These are phyloP conservation scores for Acrocalymma vagum DNA, from an alignment of 2,329 filamentous ascomycete genomes.

Conservation along the genomic window DNA sequence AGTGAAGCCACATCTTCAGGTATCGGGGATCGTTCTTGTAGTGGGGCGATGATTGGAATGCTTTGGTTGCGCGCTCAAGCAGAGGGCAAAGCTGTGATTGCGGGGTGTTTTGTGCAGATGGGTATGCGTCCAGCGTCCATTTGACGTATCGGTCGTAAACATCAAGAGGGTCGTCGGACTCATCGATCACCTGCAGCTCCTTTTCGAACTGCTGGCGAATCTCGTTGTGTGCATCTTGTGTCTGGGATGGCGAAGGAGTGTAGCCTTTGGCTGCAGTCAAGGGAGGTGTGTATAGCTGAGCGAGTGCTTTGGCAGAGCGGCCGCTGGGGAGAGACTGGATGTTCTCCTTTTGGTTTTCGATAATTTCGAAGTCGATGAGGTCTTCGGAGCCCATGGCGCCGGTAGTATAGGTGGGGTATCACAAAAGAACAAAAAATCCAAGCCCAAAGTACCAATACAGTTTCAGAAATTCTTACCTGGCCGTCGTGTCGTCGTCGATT, in stretches of 20 bases:
- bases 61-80: slow-evolving; percentile 90
- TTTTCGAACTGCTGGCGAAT: slow-evolving; percentile 86
- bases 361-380: slow-evolving; percentile 79
- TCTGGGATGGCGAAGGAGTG: slow-evolving; percentile 69
- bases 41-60: slow-evolving; percentile 83
- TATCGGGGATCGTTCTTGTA: slow-evolving; percentile 97
- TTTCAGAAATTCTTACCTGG: slow-evolving; percentile 20
- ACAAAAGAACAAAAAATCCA: slow-evolving; percentile 29
- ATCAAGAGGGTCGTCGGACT: slow-evolving; percentile 94
- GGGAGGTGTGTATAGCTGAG: slow-evolving; percentile 77
- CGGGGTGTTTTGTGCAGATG: slow-evolving; percentile 88
- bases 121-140: slow-evolving; percentile 96
- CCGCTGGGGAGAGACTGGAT: slow-evolving; percentile 91
- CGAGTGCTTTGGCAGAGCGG: slow-evolving; percentile 88
- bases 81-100: slow-evolving; percentile 89
- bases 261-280: slow-evolving; percentile 56
- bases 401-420: slow-evolving; percentile 39
- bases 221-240: slow-evolving; percentile 78
- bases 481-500: slow-evolving; percentile 20
- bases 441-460: slow-evolving; percentile 16
- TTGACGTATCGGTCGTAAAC: slow-evolving; percentile 96
- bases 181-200: slow-evolving; percentile 78
- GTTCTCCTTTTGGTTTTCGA: slow-evolving; percentile 97
- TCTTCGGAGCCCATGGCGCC: slow-evolving; percentile 55
- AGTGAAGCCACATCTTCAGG: slow-evolving; percentile 91